Conservation (phyloP, 2,329 filamentous ascomycete genomes). For the Nemania diffusa region DNA sequence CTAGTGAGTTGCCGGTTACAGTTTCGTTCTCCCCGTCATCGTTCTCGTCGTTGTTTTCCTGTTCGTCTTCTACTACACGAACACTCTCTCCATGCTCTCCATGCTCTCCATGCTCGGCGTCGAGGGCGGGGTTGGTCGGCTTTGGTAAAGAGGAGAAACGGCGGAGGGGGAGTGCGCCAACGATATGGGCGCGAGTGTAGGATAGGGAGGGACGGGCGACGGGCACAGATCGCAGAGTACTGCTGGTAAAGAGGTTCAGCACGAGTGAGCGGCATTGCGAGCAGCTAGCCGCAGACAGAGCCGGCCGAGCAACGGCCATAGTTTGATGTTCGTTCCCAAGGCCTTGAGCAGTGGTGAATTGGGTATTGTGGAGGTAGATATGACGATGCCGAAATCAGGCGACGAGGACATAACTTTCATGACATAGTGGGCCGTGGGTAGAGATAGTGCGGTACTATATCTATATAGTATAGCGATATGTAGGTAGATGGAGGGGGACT, state of each 20-base stretch:
- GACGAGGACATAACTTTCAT: neutral
- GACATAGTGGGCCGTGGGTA: neutral
- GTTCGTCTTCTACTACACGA: constrained; percentile 17
- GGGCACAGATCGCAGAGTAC: constrained; percentile 32
- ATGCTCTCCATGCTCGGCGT: neutral
- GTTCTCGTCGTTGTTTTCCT: constrained; percentile 15
- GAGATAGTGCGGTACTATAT: neutral
- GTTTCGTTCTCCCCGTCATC: neutral
- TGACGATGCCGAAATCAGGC: neutral
- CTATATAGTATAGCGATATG: neutral
- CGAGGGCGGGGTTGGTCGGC: constrained; percentile 17
- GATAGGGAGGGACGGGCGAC: constrained; percentile 27
- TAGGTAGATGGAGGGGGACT: neutral
- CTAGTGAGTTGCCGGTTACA: constrained; percentile 22
- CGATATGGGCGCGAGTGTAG: constrained; percentile 10
- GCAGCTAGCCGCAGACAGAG: constrained; percentile 44
- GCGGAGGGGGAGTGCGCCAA: constrained; percentile 28
- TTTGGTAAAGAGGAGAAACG: constrained; percentile 37
- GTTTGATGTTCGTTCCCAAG: neutral
- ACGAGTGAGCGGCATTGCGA: constrained; percentile 46
- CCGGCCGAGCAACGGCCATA: constrained; percentile 44
- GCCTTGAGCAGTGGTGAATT: neutral
- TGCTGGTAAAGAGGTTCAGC: constrained; percentile 44
- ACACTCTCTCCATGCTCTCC: neutral
- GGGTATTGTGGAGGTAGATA: neutral